Percentiles rank a stretch among this genome's conserved stretches.
phyloP scores from a whole-genome alignment of 1,284 basidiomycete genomes.

The Pseudozyma pruni region DNA sequence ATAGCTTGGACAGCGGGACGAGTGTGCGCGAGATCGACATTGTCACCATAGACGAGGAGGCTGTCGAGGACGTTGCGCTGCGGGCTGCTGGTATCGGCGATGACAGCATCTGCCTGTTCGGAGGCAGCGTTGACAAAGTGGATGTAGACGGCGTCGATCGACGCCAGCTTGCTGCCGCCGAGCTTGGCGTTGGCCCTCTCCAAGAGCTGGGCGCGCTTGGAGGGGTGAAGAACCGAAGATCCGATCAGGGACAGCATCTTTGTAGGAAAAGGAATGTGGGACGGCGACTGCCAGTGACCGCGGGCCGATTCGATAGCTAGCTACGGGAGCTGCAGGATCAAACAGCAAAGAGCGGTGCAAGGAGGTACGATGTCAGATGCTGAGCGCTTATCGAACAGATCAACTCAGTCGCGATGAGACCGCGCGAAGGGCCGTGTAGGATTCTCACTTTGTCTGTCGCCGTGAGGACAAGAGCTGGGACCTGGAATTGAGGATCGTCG shows the following conservation, averaged over 20 bases:
- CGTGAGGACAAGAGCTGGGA: conserved; percentile 8
- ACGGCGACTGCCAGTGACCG: neutral
- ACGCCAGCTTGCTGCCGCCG: conserved; percentile 69
- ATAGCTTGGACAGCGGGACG: conserved; percentile 69
- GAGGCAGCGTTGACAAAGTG: conserved; percentile 82
- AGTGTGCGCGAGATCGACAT: conserved; percentile 73
- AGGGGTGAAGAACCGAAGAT: conserved; percentile 66
- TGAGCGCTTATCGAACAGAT: conserved; percentile 1
- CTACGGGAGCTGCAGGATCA: neutral
- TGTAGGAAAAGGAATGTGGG: neutral
- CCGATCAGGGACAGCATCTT: conserved; percentile 67
- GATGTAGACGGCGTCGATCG: conserved; percentile 84
- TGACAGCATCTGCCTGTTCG: conserved; percentile 71
- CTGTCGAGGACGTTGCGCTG: conserved; percentile 75
- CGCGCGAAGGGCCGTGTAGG: neutral
- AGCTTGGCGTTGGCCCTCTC: conserved; percentile 73
- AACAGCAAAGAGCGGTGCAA: neutral
- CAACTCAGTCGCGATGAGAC: neutral
- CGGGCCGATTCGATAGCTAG: conserved; percentile 6
- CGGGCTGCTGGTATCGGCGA: conserved; percentile 71
- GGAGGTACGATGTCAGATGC: conserved; percentile 15
- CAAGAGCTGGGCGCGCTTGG: conserved; percentile 79
- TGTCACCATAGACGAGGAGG: conserved; percentile 88
- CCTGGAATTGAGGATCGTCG: conserved; percentile 6
- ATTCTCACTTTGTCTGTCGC: conserved; percentile 35